phyloP scores from a whole-genome alignment of 352 stramenopile species.

The Phytopythium litorale region DNA sequence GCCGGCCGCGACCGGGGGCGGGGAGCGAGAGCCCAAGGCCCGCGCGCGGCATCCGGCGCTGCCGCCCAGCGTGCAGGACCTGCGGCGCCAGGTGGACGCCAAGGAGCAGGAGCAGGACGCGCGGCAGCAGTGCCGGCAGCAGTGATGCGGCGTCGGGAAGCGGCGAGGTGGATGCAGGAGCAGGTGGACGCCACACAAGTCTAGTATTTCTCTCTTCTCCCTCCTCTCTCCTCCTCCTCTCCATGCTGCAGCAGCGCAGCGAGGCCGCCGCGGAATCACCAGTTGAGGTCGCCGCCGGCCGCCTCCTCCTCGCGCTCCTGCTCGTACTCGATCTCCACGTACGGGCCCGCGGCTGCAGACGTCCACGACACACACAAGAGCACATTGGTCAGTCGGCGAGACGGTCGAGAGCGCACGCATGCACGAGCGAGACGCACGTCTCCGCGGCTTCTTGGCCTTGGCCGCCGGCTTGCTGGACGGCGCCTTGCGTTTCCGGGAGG shows the following conservation, averaged over 20 bases:
- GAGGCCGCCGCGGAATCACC: conserved; percentile 20
- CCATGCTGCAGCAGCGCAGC: too few species aligned
- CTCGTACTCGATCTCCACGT: conserved; percentile 88
- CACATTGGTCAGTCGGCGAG: neutral
- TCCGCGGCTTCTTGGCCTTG: conserved; percentile 69
- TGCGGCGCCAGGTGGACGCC: conserved; percentile 9
- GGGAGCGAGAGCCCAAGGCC: neutral
- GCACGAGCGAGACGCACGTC: conserved; percentile 26
- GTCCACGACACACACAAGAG: neutral
- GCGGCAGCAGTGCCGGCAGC: conserved; percentile 36
- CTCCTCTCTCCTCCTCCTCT: neutral
- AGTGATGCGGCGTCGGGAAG: conserved; percentile 21
- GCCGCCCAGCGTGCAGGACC: conserved; percentile 2
- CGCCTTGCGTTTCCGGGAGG: conserved; percentile 71
- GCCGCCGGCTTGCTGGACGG: conserved; percentile 22
- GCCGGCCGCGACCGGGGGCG: neutral
- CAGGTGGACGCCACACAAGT: neutral
- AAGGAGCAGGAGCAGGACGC: conserved; percentile 34
- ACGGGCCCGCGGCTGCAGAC: conserved; percentile 43
- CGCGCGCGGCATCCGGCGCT: neutral
- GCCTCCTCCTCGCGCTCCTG: conserved; percentile 65
- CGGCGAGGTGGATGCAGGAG: neutral
- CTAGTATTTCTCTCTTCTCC: conserved; percentile 1
- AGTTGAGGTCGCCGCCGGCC: conserved; percentile 37
- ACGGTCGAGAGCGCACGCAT: neutral